These are phyloP conservation scores for Paecilomyces sp. DNA, from an alignment of 2,329 filamentous ascomycete species.

Conservation along the genomic window DNA sequence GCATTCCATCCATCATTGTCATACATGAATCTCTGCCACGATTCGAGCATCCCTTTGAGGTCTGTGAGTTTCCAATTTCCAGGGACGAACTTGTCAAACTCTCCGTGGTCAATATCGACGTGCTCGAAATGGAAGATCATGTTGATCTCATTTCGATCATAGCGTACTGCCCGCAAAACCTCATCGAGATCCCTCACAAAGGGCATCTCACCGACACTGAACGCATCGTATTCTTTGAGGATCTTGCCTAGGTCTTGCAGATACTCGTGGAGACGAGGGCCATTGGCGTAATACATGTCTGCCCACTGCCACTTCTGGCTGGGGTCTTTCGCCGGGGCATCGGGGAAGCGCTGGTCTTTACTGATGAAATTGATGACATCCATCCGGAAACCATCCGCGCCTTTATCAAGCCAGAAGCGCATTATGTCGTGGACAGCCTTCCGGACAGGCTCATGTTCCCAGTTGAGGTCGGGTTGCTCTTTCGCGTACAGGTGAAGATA, in stretches of 20 bases:
- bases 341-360: conserved; percentile 52
- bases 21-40: conserved; percentile 55
- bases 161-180: conserved; percentile 48
- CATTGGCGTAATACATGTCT: conserved; percentile 46
- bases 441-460: conserved; percentile 64
- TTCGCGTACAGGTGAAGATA: conserved; percentile 69
- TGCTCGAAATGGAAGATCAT: conserved; percentile 71
- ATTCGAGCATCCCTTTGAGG: conserved; percentile 47
- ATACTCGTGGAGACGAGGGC: conserved; percentile 52
- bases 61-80: conserved; percentile 43
- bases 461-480: conserved; percentile 80
- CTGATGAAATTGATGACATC: conserved; percentile 69
- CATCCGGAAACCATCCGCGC: conserved; percentile 67
- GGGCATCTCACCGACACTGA: conserved; percentile 58
- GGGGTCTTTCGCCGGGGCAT: conserved; percentile 28
- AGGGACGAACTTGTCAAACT: conserved; percentile 44
- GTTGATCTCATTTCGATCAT: conserved; percentile 53
- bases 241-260: conserved; percentile 48
- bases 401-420: conserved; percentile 71
- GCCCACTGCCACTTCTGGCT: conserved; percentile 26
- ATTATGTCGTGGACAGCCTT: conserved; percentile 66
- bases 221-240: conserved; percentile 50
- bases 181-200: conserved; percentile 42
- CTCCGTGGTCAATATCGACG: conserved; percentile 52
- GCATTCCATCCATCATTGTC: conserved; percentile 58